These are phyloP conservation scores for Mycena crocata DNA, from an alignment of 768 basidiomycete species.

Conservation along the genomic window DNA sequence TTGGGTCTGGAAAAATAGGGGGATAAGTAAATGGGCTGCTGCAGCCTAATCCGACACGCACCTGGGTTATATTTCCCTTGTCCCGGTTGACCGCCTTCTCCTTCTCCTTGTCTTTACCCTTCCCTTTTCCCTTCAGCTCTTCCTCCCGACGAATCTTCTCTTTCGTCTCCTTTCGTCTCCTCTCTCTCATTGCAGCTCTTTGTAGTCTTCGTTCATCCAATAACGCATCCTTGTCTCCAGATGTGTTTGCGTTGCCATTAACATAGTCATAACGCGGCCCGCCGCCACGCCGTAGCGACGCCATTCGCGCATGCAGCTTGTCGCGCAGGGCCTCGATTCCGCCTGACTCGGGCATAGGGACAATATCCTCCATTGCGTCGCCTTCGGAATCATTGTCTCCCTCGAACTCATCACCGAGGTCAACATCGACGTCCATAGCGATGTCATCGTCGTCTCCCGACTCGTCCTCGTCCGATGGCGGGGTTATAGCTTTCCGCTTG, in stretches of 20 bases:
- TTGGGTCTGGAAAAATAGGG: conserved; percentile 61
- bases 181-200: conserved; percentile 86
- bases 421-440: conserved; percentile 55
- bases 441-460: conserved; percentile 41
- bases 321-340: conserved; percentile 75
- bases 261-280: conserved; percentile 37
- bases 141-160: conserved; percentile 81
- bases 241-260: conserved; percentile 50
- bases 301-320: conserved; percentile 82
- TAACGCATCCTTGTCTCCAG: conserved; percentile 79
- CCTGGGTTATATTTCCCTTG: conserved; percentile 66
- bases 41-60: conserved; percentile 41
- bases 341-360: conserved; percentile 74
- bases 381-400: conserved; percentile 44
- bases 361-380: conserved; percentile 47
- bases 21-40: conserved; percentile 6
- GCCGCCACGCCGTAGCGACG: conserved; percentile 66
- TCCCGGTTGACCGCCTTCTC: conserved; percentile 50
- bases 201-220: conserved; percentile 83
- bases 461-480: conserved; percentile 44
- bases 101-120: conserved; percentile 54
- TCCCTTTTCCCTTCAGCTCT: conserved; percentile 65
- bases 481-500: conserved; percentile 59
- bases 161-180: conserved; percentile 84
- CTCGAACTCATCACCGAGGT: conserved; percentile 50